Evolutionary conservation across 2,329 filamentous ascomycete species (phyloP), one percentile per base, ranked within the genome.

Genomic region (Sporothrix pseudoabietina): DNA sequence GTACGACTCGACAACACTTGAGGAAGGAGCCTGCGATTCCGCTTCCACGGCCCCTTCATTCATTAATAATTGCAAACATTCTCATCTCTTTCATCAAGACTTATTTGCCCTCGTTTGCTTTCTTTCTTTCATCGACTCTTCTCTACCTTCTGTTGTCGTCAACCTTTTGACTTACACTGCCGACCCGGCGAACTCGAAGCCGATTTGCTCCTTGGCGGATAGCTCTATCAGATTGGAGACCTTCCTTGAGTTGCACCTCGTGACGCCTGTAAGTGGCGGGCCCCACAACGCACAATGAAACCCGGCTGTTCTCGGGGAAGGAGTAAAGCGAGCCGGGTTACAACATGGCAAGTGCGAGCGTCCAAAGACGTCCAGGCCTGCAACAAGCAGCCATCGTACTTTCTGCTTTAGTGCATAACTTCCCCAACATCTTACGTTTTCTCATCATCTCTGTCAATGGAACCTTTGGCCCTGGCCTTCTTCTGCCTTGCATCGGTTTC

Each of bases 371-470:
- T 14, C 26, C 26, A 26, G 26, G 26, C 26, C 26, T 26, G 26
- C 26, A 10, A 26, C 59, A 26, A 10, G 7, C 59, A 16, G 19
- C 59, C 61, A 8, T 30, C 14, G 5, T 39, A 16, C 39, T 47
- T 16, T 66, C 59, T 65, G 59, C 10, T n/a, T 65, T 44, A 39
- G 39, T 66, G 61, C 39, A 66, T 66, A 66, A 44, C 4, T 14
- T 47, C 30, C 61, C 61, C 39, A 44, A 47, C 22, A 16, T 22
- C 22, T 41, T 44, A 44, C 41, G 41, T 12, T 12, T 35, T 63
- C 9, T 10, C 30, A n/a, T 32, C 32, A 10, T 41, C 12, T 22
- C 22, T 41, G 14, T 3, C 57, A 39, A 39, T 39, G 57, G 26
- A 10, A n/a, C 14, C 8, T 39, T 14, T 14, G 26, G 26, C 26